Percentiles rank a stretch among this genome's conserved stretches.
These are phyloP conservation scores for Aspergillus hortae DNA, from an alignment of 2,329 filamentous ascomycete genomes.

Conservation along the genomic window DNA sequence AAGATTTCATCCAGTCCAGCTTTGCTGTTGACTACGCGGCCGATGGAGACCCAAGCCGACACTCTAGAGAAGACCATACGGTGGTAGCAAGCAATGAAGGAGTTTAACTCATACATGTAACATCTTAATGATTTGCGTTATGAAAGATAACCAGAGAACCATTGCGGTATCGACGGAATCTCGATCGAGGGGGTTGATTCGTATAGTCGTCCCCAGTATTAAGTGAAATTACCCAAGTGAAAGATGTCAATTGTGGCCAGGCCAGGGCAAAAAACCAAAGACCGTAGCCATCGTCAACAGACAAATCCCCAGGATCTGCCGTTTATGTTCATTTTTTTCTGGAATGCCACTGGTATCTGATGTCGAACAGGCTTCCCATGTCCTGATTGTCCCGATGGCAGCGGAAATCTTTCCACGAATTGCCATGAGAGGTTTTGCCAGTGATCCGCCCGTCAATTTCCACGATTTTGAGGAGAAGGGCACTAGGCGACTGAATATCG, in stretches of 20 bases:
- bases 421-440: conserved; percentile 26
- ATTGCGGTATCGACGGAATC: no score
- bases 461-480: conserved; percentile 33
- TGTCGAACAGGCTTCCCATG: conserved; percentile 44
- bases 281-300: neutral
- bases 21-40: conserved; percentile 65
- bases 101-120: conserved; percentile 5
- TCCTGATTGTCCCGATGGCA: conserved; percentile 45
- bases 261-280: neutral
- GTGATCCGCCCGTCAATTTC: conserved; percentile 38
- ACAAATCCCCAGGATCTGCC: neutral
- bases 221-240: neutral
- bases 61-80: conserved; percentile 16
- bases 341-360: conserved; percentile 26
- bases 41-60: conserved; percentile 25
- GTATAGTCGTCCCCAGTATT: no score
- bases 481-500: conserved; percentile 25
- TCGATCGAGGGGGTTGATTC: no score
- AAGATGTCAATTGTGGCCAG: neutral
- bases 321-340: neutral
- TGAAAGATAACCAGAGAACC: neutral
- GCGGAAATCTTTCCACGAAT: conserved; percentile 44
- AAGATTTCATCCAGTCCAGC: conserved; percentile 92
- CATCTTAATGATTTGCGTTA: neutral
- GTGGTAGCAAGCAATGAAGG: conserved; percentile 16